A percentile compares a stretch with the other conserved stretches of the same genome.
These are phyloP conservation scores for Rhodotorula sp. DNA, from an alignment of 1,284 basidiomycete species.

Conservation along the genomic window DNA sequence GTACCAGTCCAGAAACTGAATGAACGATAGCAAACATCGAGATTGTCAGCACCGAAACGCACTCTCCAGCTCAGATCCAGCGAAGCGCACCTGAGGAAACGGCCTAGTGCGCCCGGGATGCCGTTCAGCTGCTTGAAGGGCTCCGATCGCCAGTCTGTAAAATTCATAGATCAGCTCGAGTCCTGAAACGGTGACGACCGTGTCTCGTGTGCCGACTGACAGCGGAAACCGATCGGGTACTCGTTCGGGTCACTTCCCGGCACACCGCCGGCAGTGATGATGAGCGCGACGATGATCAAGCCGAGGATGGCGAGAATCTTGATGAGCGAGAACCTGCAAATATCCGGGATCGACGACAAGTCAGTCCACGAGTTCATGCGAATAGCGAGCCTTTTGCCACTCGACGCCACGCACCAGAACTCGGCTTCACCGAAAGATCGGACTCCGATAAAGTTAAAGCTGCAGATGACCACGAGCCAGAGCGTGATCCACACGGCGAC, in stretches of 20 bases:
- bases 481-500: constrained; percentile 33
- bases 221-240: constrained; percentile 29
- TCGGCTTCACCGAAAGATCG: constrained; percentile 34
- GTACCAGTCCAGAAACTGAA: constrained; percentile 18
- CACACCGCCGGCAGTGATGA: constrained; percentile 54
- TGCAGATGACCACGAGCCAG: constrained; percentile 27
- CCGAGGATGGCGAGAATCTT: constrained; percentile 34
- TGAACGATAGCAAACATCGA: too few relatives aligned
- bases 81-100: constrained; percentile 45
- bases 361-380: neutral
- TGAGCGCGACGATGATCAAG: constrained; percentile 53
- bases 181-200: constrained; percentile 57
- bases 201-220: constrained; percentile 57
- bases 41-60: neutral
- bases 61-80: neutral
- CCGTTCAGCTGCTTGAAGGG: constrained; percentile 52
- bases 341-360: too few relatives aligned
- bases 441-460: constrained; percentile 34
- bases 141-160: constrained; percentile 63
- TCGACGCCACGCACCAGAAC: constrained; percentile 18
- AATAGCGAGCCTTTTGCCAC: neutral
- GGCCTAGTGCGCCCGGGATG: constrained; percentile 47
- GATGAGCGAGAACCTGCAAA: constrained; percentile 28
- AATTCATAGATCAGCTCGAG: constrained; percentile 42
- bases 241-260: constrained; percentile 62